Evolutionary conservation across 2,329 filamentous ascomycete species (phyloP).

Genomic region (Fusarium citri): DNA sequence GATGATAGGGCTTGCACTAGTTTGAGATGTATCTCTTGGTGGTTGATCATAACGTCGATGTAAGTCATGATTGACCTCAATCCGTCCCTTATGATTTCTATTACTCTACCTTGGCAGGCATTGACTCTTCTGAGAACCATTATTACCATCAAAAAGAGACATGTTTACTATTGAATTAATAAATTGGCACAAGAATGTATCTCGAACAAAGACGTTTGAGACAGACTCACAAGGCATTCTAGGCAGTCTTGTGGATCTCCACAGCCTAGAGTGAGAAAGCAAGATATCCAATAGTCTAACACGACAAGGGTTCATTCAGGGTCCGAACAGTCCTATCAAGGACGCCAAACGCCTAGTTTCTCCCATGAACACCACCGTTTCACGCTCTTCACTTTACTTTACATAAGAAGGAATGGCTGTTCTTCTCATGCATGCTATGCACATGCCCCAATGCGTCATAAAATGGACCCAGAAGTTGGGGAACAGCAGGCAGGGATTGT

Average conservation of each 20-base stretch:
- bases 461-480: slow-evolving; percentile 13
- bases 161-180: not conserved
- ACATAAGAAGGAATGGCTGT: not conserved
- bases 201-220: not conserved
- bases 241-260: slow-evolving; percentile 17
- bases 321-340: slow-evolving; percentile 19
- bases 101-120: not conserved
- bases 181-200: not conserved
- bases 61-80: not conserved
- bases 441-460: slow-evolving; percentile 13
- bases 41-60: not conserved
- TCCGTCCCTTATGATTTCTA: not conserved
- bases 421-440: slow-evolving; percentile 11
- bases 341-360: slow-evolving; percentile 14
- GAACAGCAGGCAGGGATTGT: slow-evolving; percentile 7
- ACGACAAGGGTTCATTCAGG: not conserved
- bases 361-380: slow-evolving; percentile 27
- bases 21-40: slow-evolving; percentile 11
- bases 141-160: not conserved
- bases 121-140: not conserved
- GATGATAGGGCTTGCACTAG: slow-evolving; percentile 9
- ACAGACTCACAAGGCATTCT: slow-evolving; percentile 25
- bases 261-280: slow-evolving; percentile 5
- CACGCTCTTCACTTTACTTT: slow-evolving; percentile 1
- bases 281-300: slow-evolving; percentile 16